phyloP scores from a whole-genome alignment of 352 stramenopile genomes.

The Phytopythium litorale region DNA sequence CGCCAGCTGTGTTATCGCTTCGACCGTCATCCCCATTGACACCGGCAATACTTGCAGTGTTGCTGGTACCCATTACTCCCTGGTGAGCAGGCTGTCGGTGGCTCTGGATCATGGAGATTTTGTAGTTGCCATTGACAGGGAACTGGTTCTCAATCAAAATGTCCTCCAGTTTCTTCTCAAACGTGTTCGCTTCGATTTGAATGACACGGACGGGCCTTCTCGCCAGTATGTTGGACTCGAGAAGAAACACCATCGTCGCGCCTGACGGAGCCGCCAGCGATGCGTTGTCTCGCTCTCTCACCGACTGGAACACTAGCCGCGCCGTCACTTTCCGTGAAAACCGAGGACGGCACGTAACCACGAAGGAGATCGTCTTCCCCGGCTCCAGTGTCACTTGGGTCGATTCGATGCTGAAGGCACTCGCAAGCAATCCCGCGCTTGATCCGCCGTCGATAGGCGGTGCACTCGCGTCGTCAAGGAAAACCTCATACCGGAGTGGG shows the following conservation, averaged over 20 bases:
- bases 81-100: constrained; percentile 8
- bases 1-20: background rate
- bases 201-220: constrained; percentile 78
- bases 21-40: background rate
- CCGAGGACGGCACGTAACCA: constrained; percentile 75
- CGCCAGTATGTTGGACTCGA: constrained; percentile 79
- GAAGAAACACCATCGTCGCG: constrained; percentile 89
- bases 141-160: constrained; percentile 89
- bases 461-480: constrained; percentile 50
- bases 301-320: constrained; percentile 86
- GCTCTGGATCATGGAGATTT: constrained; percentile 67
- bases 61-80: background rate
- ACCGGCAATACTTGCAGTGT: background rate
- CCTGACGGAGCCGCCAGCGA: constrained; percentile 15
- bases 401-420: constrained; percentile 74
- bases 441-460: constrained; percentile 1
- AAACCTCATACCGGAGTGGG: constrained; percentile 86
- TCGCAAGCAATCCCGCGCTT: constrained; percentile 6
- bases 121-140: constrained; percentile 58
- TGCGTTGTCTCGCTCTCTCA: constrained; percentile 28
- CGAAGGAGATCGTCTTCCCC: constrained; percentile 63
- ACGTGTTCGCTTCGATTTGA: constrained; percentile 70
- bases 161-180: constrained; percentile 77
- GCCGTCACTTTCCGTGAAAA: constrained; percentile 86
- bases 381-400: constrained; percentile 75